Evolutionary conservation across 2,329 filamentous ascomycete species (phyloP).

Genomic region (Salinomyces thailandicus): DNA sequence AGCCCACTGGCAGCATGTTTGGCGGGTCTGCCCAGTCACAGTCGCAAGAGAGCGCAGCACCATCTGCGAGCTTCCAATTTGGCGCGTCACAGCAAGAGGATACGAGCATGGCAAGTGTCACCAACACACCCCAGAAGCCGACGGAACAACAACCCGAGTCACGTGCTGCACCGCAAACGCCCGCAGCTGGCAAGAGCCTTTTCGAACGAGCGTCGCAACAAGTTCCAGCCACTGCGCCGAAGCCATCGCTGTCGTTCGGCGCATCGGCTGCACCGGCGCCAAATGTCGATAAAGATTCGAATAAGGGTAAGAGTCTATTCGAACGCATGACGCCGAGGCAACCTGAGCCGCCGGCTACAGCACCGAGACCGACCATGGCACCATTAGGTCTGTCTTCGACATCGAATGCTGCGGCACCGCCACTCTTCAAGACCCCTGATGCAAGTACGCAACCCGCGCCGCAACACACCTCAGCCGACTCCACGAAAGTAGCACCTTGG

Average conservation of each 20-base stretch:
- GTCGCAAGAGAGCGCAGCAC: background rate
- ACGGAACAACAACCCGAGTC: slow-evolving; percentile 8
- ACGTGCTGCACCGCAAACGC: slow-evolving; percentile 6
- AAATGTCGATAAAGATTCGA: background rate
- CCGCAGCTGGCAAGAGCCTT: slow-evolving; percentile 9
- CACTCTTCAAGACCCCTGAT: background rate
- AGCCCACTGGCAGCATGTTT: background rate
- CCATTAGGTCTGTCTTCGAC: background rate
- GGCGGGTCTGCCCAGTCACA: background rate
- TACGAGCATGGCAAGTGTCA: slow-evolving; percentile 19
- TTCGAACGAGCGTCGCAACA: slow-evolving; percentile 9
- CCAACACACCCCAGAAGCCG: slow-evolving; percentile 15
- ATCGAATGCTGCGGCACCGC: background rate
- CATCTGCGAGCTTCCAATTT: background rate
- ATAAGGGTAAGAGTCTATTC: slow-evolving; percentile 11
- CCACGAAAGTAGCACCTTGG: background rate
- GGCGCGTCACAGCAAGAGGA: slow-evolving; percentile 7
- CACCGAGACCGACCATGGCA: slow-evolving; percentile 4
- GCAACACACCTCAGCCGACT: background rate
- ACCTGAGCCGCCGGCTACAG: slow-evolving; percentile 7
- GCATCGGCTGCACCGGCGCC: slow-evolving; percentile 1
- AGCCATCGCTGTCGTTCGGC: slow-evolving; percentile 7
- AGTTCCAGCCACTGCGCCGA: slow-evolving; percentile 5
- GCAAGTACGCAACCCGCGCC: background rate
- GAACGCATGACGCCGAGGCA: slow-evolving; percentile 9